Percentiles rank a stretch among this genome's conserved stretches.
Evolutionary conservation across 306 rosid species (phyloP).

Genomic region (Potentilla sterilis): DNA sequence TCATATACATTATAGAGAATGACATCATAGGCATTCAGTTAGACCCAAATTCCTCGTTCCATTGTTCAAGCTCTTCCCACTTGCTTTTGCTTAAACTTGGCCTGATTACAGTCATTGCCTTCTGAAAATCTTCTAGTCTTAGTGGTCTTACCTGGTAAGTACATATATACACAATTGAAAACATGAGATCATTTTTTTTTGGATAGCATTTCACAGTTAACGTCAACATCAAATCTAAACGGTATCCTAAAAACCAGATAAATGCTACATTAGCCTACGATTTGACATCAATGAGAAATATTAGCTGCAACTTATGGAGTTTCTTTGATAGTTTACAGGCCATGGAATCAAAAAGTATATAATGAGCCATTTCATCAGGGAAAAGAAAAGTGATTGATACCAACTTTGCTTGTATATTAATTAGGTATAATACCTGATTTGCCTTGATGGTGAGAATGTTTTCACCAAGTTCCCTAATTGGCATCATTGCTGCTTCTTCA

Average conservation of each 20-base stretch:
- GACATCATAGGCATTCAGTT: conserved; percentile 40
- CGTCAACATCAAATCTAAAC: not conserved
- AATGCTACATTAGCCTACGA: not conserved
- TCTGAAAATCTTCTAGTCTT: conserved; percentile 69
- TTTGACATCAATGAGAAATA: not conserved
- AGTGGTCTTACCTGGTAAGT: conserved; percentile 65
- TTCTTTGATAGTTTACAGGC: not conserved
- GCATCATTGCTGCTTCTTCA: conserved; percentile 99
- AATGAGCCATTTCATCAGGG: not conserved
- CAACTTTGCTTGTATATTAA: not conserved
- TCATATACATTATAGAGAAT: not conserved
- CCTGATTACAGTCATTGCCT: conserved; percentile 76
- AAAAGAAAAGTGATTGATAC: not conserved
- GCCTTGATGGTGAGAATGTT: conserved; percentile 75
- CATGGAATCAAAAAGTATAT: not conserved
- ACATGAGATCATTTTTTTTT: not conserved
- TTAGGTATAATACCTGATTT: conserved; percentile 63
- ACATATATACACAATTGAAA: not conserved
- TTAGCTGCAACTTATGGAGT: not conserved
- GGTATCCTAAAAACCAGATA: not conserved
- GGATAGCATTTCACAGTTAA: not conserved
- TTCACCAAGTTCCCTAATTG: conserved; percentile 90
- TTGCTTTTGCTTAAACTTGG: conserved; percentile 91
- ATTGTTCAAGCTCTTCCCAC: conserved; percentile 88
- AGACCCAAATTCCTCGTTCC: conserved; percentile 92